phyloP scores from a whole-genome alignment of 2,329 filamentous ascomycete species.

The Talaromyces islandicus region DNA sequence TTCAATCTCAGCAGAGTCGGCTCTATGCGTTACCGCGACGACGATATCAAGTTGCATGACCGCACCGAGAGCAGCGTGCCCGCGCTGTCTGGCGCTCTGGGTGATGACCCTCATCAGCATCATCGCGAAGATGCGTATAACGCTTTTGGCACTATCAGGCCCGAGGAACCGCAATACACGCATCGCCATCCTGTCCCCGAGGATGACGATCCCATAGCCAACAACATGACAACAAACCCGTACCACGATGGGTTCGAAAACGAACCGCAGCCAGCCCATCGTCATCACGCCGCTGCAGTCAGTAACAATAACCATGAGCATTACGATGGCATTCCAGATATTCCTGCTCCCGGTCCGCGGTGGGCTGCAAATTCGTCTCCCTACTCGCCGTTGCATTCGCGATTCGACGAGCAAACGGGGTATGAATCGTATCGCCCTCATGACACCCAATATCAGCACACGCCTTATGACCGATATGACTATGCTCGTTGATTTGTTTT shows the following conservation, averaged over 20 bases:
- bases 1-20: constrained; percentile 44
- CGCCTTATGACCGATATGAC: constrained; percentile 11
- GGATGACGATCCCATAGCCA: neutral
- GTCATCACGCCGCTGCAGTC: neutral
- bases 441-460: neutral
- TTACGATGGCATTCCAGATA: constrained; percentile 21
- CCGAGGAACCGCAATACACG: constrained; percentile 3
- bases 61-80: constrained; percentile 15
- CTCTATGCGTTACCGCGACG: constrained; percentile 31
- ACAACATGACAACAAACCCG: constrained; percentile 6
- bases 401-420: constrained; percentile 9
- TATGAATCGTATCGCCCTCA: constrained; percentile 8
- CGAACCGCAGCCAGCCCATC: neutral
- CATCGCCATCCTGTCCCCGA: constrained; percentile 6
- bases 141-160: constrained; percentile 12
- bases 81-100: constrained; percentile 1
- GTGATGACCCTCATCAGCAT: neutral
- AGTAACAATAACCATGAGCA: constrained; percentile 21
- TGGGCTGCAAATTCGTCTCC: constrained; percentile 11
- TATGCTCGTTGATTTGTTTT: neutral
- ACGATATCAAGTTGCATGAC: constrained; percentile 31
- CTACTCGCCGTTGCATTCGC: constrained; percentile 16
- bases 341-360: constrained; percentile 15
- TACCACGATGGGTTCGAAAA: neutral
- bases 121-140: constrained; percentile 8